phyloP scores from a whole-genome alignment of 768 basidiomycete species.

The Leccinum barrowsii region DNA sequence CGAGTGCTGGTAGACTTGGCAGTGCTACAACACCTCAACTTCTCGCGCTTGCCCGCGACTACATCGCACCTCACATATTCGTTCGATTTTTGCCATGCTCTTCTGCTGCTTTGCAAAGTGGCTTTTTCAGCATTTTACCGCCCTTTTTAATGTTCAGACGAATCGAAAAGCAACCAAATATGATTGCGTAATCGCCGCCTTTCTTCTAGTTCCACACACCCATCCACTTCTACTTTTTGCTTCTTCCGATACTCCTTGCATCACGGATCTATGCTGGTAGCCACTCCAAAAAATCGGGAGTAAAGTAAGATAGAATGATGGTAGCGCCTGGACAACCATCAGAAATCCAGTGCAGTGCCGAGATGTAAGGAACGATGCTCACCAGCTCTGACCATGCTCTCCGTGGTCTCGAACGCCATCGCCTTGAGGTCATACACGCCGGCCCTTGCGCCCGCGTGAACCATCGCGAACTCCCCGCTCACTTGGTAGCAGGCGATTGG shows the following conservation, averaged over 20 bases:
- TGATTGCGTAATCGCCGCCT: not conserved
- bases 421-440: conserved; percentile 90
- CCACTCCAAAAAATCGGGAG: conserved; percentile 94
- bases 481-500: conserved; percentile 98
- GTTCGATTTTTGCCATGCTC: no score
- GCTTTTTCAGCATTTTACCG: no score
- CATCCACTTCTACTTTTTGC: not conserved
- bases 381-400: conserved; percentile 92
- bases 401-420: conserved; percentile 93
- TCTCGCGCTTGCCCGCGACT: no score
- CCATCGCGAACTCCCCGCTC: conserved; percentile 96
- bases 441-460: conserved; percentile 87
- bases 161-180: no score
- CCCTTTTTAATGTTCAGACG: no score
- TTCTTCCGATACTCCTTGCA: not conserved
- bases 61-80: no score
- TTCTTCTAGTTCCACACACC: not conserved
- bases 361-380: conserved; percentile 23
- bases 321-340: conserved; percentile 67
- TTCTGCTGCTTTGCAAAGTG: no score
- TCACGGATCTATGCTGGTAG: conserved; percentile 35
- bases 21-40: no score
- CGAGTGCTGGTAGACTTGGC: no score
- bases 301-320: conserved; percentile 91
- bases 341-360: not conserved